Evolutionary conservation across 352 stramenopile species (phyloP), one percentile per base, ranked within the genome.

Genomic region (Phytopythium cucurbitacearum): DNA sequence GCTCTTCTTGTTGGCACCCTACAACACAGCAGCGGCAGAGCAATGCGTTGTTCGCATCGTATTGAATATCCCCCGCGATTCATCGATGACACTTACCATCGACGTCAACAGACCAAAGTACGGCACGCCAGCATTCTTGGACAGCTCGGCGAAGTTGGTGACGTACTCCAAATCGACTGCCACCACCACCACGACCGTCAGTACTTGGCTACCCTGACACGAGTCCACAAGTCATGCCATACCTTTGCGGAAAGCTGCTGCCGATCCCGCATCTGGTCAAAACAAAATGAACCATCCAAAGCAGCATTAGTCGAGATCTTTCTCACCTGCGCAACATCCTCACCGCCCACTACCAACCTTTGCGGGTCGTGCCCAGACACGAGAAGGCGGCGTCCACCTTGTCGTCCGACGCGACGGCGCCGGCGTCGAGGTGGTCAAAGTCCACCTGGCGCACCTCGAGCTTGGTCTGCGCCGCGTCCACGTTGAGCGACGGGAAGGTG

Each of bases 121-220:
- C 12, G 73, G 67, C 10, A 78, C 61, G 28, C 61, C 58, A 2
- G 67, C 63, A 0, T 54, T 44, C 63, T 89, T 88, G 37, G 60
- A 53, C 0, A 87, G 47, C 48, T 88, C 59, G 1, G 60, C 77
- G 35, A 85, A 79, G n/a, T 69, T 75, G 6, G 55, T 74, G 40
- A 75, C 70, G 52, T 90, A 92, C 46, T 82, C 72, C 44, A 92
- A 53, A 63, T 90, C 82, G 34, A 92, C 79, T 91, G 56, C 45
- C 53, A 46, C 6, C 12, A 43, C 0, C 15, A 65, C 13, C 16
- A 51, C 21, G 43, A 41, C 9, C 21, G 35, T 56, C 43, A 59
- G 48, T 34, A 36, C 34, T 35, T 33, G 11, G 10, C 7, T 39
- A n/a, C 16, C 2, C 13, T 5, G 33, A 4, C 41, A 12, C 10